Evolutionary conservation across 2,329 filamentous ascomycete species (phyloP), one percentile per base, ranked within the genome.

Genomic region (Alternaria ventricosa): DNA sequence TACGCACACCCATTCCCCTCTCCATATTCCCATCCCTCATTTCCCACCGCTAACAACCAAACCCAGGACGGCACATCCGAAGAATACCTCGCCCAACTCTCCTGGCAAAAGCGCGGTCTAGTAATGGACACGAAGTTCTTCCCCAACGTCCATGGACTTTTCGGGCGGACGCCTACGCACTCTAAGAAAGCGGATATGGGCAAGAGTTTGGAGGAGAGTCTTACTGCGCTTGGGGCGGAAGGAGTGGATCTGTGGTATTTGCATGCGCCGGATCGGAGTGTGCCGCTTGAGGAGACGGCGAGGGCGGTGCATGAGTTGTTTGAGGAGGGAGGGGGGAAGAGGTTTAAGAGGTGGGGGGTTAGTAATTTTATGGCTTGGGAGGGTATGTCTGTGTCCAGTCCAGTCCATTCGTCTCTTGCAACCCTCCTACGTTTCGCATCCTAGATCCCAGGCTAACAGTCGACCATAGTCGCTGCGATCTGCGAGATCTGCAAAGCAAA

Each of bases 241-340:
- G 64, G 53, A 1, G 55, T 85, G 6, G 76, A 85, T 47, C 73
- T 83, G 58, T 84, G 75, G 70, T 86, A 86, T 59, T 75, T 85
- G 5, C 84, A 86, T 63, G 79, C 71, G 1, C 83, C 83, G 58
- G 84, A 86, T 66, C 72, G 81, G 5, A 79, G 61, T 1, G 79
- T 74, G 0, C 80, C 83, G 0, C 79, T 81, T 55, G 81, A 83
- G 54, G 80, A 82, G 6, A 85, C 84, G 1, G 74, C 86, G n/a
- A 71, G 75, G 7, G 83, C 78, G 25, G 81, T 87, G 33, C 79
- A 87, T 66, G 71, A 80, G 5, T 76, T 87, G 1, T 75, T 84
- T 72, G 66, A 81, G 23, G 79, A 83, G 53, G 84, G 84, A 0
- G 33, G 3, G 8, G 30, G 15, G 36, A 41, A 18, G 36, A 76